Evolutionary conservation across 2,329 filamentous ascomycete genomes (phyloP), one percentile per base, ranked within the genome.

Genomic region (Diaporthe nobilis): DNA sequence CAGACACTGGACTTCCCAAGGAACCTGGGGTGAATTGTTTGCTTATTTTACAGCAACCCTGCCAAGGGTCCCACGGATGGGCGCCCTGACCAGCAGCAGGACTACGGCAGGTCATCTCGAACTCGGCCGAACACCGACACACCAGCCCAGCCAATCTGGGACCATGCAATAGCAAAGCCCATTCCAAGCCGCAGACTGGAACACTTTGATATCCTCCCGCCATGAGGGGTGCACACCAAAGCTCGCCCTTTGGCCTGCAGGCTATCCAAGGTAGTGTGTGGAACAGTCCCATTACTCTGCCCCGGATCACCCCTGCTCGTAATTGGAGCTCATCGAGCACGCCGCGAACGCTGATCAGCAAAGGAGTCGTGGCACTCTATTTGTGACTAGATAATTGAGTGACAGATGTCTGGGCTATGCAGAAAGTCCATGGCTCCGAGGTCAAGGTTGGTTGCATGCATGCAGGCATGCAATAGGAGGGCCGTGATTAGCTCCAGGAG

Each of bases 381-480:
- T 20, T 39, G 37, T 39, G 25, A n/a, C 10, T 34, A n/a, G 20
- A n/a, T 8, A n/a, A 34, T 39, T n/a, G 37, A 39, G 37, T 39
- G 34, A 15, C 60, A 31, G 60, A 12, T 22, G 17, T 12, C 42
- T n/a, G n/a, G n/a, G n/a, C n/a, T n/a, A 44, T 28, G 60, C 25
- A 63, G 20, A 39, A 34, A 28, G 60, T 25, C 60, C 42, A 67
- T 6, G n/a, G 44, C 44, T 67, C 20, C 42, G 17, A 37, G 22
- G 31, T 53, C 61, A 25, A 53, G 63, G 63, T 53, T 51, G 63
- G 63, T 51, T 53, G 7, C 63, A 39, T 68, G 44, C 31, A 39
- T 5, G 44, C 22, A 28, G 8, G 51, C 51, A 55, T 28, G 49
- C 3, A 53, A 39, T 25, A 10, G 60, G 63, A 67, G 28, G 28